Percentiles rank a stretch among this genome's conserved stretches.
Conservation (phyloP, 176 grass and related monocot genomes). For the Raddia distichophylla region DNA sequence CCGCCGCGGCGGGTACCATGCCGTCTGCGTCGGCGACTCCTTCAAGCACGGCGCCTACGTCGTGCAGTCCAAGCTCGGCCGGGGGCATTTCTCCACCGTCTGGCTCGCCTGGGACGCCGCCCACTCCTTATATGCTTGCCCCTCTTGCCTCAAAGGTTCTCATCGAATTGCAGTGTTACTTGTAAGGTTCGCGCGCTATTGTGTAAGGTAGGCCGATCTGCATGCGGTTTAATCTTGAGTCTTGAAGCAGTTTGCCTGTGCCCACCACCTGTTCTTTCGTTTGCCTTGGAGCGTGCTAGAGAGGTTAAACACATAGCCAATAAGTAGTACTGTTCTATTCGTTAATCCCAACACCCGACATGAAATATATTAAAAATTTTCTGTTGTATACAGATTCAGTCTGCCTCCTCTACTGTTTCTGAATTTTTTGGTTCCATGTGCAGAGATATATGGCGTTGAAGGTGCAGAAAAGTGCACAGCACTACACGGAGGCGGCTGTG, state of each 20-base stretch:
- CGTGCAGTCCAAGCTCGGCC: conserved; percentile 93
- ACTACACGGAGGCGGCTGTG: too few relatives aligned
- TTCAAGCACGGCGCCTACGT: conserved; percentile 91
- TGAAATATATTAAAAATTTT: background rate
- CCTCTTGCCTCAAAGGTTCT: background rate
- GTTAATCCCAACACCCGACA: background rate
- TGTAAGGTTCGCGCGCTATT: background rate
- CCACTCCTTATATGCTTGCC: conserved; percentile 63
- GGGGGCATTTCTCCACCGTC: conserved; percentile 99
- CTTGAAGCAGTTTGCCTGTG: too few relatives aligned
- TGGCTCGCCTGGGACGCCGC: conserved; percentile 97
- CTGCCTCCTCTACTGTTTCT: conserved; percentile 4
- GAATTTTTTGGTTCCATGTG: conserved; percentile 31
- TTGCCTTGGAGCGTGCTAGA: conserved; percentile 4
- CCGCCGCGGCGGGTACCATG: too few relatives aligned
- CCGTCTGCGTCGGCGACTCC: too few relatives aligned
- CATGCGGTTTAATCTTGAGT: conserved; percentile 1
- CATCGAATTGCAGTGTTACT: background rate
- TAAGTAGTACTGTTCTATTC: background rate
- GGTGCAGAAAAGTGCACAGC: too few relatives aligned
- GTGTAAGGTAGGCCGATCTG: conserved; percentile 32
- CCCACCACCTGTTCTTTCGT: conserved; percentile 41
- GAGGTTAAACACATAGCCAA: background rate
- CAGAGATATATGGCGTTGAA: too few relatives aligned
- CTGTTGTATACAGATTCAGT: background rate